phyloP scores from a whole-genome alignment of 495 filamentous ascomycete genomes.

The Penicillium fimorum region DNA sequence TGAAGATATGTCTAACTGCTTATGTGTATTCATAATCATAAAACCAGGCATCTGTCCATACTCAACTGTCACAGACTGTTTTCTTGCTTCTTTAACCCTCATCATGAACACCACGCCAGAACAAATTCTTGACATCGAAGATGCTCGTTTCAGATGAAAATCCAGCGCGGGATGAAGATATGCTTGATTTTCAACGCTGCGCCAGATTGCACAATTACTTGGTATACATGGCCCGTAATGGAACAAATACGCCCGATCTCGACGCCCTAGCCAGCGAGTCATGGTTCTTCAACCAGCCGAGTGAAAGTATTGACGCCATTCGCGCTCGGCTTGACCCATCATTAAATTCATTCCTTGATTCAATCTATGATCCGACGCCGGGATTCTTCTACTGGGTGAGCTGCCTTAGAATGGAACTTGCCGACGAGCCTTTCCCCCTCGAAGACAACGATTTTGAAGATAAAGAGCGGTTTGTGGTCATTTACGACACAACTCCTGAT shows the following conservation, averaged over 20 bases:
- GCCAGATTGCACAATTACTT: constrained; percentile 2
- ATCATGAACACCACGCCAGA: constrained; percentile 6
- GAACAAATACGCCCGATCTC: not conserved
- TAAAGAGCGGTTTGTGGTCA: too few species aligned
- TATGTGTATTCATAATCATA: not conserved
- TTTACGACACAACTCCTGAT: too few species aligned
- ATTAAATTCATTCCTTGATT: not conserved
- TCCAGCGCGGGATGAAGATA: not conserved
- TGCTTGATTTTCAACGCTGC: not conserved
- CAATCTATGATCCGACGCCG: too few species aligned
- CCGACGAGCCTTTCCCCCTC: too few species aligned
- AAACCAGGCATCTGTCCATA: not conserved
- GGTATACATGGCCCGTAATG: not conserved
- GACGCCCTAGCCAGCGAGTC: not conserved
- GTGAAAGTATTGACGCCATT: not conserved
- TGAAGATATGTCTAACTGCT: too few species aligned
- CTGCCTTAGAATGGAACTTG: too few species aligned
- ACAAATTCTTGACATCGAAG: constrained; percentile 1
- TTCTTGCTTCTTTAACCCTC: not conserved
- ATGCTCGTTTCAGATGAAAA: constrained; percentile 1
- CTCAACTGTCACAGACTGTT: not conserved
- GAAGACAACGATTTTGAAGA: too few species aligned
- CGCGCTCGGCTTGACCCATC: not conserved
- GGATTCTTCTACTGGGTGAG: too few species aligned
- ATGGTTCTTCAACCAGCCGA: not conserved